Base-by-base conservation (phyloP, 1,284 basidiomycete species). In the Heterobasidion irregulare region DNA sequence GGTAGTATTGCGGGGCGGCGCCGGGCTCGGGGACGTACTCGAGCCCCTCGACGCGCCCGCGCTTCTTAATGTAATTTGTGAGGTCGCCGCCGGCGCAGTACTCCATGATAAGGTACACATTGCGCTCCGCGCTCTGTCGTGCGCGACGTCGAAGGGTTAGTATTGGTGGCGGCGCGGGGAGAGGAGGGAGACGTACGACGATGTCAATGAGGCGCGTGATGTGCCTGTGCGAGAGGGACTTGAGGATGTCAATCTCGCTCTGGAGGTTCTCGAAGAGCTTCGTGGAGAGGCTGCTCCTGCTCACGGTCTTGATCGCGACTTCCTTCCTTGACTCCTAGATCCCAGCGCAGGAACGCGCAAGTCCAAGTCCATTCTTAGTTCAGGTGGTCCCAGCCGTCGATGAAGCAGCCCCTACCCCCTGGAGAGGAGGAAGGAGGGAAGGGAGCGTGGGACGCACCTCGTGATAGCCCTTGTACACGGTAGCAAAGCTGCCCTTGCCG, bases 91-190 rank as follows among this genome's bases (percentile, higher is more conserved):
- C 94, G 0, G 94, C 85, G 70, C 96, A 98, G 70, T 86, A 98
- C 65, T 96, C 94, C 89, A 99, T 99, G 66, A 99, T 89, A 55
- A 99, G 84, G 74, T 98, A 98, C 68, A 99, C 98, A 69, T 96
- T 86, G 56, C 84, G 82, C 63, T 95, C 91, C 33, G 92, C 92
- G 66, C 94, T 91, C 93, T 95, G 66, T 49, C 34, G 41, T 13
- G 12, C 34, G 33, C 55, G 6, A 44, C 57, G 41, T 52, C 47
- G 41, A 53, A 35, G 9, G 41, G 2, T n/a, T 38, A 10, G 8
- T 47, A 34, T 15, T 46, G 45, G 34, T 47, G 48, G 26, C 26
- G 2, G 26, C 26, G 26, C 26, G 26, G 26, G 26, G 57, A 48
- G 35, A 32, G 9, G 46, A 47, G 46, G 46, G 46, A 10, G 46